Evolutionary conservation across 306 rosid species (phyloP), one percentile per base, ranked within the genome.

Genomic region (Vigna trinervia): DNA sequence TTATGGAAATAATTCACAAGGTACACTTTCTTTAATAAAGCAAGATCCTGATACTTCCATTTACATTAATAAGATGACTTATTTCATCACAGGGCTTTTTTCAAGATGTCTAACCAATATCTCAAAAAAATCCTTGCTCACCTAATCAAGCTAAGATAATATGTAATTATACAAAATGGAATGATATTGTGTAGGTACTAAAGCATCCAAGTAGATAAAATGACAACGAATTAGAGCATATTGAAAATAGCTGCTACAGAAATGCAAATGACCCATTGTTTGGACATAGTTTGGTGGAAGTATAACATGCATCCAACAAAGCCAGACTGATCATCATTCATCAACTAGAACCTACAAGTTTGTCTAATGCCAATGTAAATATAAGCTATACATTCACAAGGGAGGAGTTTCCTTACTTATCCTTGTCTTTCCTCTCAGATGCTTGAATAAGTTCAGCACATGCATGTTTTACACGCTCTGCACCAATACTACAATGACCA

Each of bases 361-460:
- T 59, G 19, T 59, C 65, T 28, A 28, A 28, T 28, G 65, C 13
- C 39, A 13, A 73, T 20, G 9, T 67, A 36, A 22, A 56, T 14
- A 54, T 47, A 69, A 69, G 39, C 43, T 13, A 47, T 23, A 73
- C 26, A 13, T 60, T 13, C 43, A 74, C 13, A 15, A 71, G 3
- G 41, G 19, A 2, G 7, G 60, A 66, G 48, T 70, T 75, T 75
- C 46, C 81, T 56, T 79, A 80, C 81, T 12, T 3, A 10, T 70
- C 39, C 73, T 84, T 69, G 56, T 80, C 78, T 34, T 48, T 36
- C 58, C 7, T 41, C 57, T 57, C 61, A 39, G 53, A 75, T 70
- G 82, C 79, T 2, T 1, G 22, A 64, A 79, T 53, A 50, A 84
- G 82, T 9, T 75, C 50, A 46, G n/a, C 64, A 74, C 81, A 84